Evolutionary conservation across 805 yeast species (phyloP).

Genomic region (Blastobotrys robertii): DNA sequence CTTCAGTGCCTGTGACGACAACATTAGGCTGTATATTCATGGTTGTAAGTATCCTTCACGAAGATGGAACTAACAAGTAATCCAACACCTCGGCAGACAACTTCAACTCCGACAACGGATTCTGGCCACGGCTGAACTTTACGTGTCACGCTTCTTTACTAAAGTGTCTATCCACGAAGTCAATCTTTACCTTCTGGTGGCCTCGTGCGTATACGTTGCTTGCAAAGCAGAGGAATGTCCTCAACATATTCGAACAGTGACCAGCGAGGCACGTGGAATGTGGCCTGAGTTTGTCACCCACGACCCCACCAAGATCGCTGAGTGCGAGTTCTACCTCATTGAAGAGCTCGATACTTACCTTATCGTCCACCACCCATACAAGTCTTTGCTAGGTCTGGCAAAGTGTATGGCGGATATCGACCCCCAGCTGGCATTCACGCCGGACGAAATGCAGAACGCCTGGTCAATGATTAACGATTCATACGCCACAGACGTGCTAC

Average conservation of each 20-base stretch:
- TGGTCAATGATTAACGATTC: constrained; percentile 91
- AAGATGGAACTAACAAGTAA: constrained; percentile 25
- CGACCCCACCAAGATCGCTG: constrained; percentile 85
- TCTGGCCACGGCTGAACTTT: constrained; percentile 81
- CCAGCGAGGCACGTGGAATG: constrained; percentile 72
- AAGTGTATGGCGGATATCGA: constrained; percentile 45
- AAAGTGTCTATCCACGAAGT: constrained; percentile 68
- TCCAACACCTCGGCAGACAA: constrained; percentile 69
- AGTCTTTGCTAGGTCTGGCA: constrained; percentile 25
- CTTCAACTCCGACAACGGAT: constrained; percentile 74
- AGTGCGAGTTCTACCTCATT: constrained; percentile 86
- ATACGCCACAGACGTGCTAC: constrained; percentile 76
- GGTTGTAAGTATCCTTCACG: constrained; percentile 25
- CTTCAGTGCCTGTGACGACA: constrained; percentile 30
- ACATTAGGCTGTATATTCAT: constrained; percentile 59
- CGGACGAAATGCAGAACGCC: constrained; percentile 61
- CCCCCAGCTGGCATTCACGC: constrained; percentile 32
- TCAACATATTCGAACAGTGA: constrained; percentile 76
- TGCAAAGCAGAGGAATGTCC: constrained; percentile 95
- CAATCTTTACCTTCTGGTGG: constrained; percentile 67
- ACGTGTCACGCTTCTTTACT: constrained; percentile 66
- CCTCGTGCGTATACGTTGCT: constrained; percentile 81
- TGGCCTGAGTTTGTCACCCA: constrained; percentile 96
- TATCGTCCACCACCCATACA: constrained; percentile 34
- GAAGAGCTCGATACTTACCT: constrained; percentile 57